phyloP scores from a whole-genome alignment of 164 flowering plant genomes.

The Tinospora cordifolia region DNA sequence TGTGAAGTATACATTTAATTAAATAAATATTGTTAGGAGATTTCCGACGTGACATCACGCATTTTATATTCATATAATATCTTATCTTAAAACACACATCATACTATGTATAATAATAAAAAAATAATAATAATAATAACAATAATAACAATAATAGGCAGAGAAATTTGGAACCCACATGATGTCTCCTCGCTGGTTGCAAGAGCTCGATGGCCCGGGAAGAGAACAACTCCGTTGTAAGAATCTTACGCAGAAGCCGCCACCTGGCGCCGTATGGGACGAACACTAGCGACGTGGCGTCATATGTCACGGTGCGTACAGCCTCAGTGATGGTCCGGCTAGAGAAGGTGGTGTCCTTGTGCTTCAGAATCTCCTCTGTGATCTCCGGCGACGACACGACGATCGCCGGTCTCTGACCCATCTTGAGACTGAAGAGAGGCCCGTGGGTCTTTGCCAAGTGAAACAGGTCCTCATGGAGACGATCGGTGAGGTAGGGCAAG shows the following conservation, averaged over 20 bases:
- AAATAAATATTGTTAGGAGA: too few relatives aligned
- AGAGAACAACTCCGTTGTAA: slow-evolving; percentile 27
- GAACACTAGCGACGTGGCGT: slow-evolving; percentile 23
- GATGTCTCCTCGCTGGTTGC: slow-evolving; percentile 23
- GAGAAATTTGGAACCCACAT: too few relatives aligned
- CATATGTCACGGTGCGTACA: slow-evolving; percentile 20
- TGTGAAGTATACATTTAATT: too few relatives aligned
- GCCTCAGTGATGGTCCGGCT: slow-evolving; percentile 32
- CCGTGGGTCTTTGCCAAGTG: slow-evolving; percentile 20
- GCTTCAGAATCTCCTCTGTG: slow-evolving; percentile 23
- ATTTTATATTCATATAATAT: too few relatives aligned
- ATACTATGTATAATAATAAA: too few relatives aligned
- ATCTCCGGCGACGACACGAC: slow-evolving; percentile 29
- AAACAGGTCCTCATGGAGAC: slow-evolving; percentile 26
- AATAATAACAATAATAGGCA: too few relatives aligned
- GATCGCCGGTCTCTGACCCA: slow-evolving; percentile 29
- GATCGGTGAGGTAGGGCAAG: slow-evolving; percentile 23
- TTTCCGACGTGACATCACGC: too few relatives aligned
- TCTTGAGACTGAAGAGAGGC: slow-evolving; percentile 22
- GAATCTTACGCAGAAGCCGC: slow-evolving; percentile 24
- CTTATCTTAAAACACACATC: too few relatives aligned
- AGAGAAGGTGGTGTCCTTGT: slow-evolving; percentile 22
- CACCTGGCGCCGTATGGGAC: slow-evolving; percentile 28
- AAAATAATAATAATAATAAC: too few relatives aligned
- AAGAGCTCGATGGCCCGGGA: slow-evolving; percentile 20